Conservation (phyloP, 2,329 filamentous ascomycete species). For the Penicillium frequentans region DNA sequence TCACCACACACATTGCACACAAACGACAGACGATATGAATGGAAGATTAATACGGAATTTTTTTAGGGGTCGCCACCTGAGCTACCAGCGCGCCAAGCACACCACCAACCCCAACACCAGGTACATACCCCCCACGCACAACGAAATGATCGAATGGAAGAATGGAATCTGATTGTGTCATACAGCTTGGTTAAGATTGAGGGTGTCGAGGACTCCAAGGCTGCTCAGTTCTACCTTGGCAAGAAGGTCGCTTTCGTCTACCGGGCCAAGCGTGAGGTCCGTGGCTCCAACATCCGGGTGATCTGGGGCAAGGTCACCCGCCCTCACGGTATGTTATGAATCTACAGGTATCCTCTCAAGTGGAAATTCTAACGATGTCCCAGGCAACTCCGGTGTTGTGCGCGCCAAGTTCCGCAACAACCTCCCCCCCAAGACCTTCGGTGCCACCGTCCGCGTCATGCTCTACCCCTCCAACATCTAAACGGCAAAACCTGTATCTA, state of each 20-base stretch:
- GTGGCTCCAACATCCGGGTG: slow-evolving; percentile 96
- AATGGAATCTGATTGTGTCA: slow-evolving; percentile 26
- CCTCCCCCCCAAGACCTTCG: slow-evolving; percentile 94
- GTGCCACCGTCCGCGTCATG: slow-evolving; percentile 94
- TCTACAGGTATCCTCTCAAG: not conserved
- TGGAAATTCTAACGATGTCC: slow-evolving; percentile 8
- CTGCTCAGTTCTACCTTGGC: slow-evolving; percentile 96
- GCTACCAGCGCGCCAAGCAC: slow-evolving; percentile 94
- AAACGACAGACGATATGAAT: slow-evolving; percentile 11
- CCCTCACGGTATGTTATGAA: slow-evolving; percentile 72
- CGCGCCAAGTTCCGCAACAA: slow-evolving; percentile 96
- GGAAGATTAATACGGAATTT: slow-evolving; percentile 36
- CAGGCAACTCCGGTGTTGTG: slow-evolving; percentile 96
- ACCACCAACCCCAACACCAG: slow-evolving; percentile 83
- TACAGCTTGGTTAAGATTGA: slow-evolving; percentile 92
- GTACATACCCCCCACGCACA: slow-evolving; percentile 27
- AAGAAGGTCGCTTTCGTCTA: slow-evolving; percentile 99
- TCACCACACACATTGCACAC: slow-evolving; percentile 1
- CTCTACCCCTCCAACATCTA: slow-evolving; percentile 98
- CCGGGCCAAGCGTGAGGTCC: slow-evolving; percentile 89
- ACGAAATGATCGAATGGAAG: slow-evolving; percentile 6
- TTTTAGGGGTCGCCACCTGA: slow-evolving; percentile 91
- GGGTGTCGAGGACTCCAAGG: slow-evolving; percentile 87
- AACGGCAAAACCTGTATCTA: slow-evolving; percentile 45
- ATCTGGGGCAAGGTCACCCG: slow-evolving; percentile 99